phyloP scores from a whole-genome alignment of 1,284 basidiomycete species.

The Cerrena zonata region DNA sequence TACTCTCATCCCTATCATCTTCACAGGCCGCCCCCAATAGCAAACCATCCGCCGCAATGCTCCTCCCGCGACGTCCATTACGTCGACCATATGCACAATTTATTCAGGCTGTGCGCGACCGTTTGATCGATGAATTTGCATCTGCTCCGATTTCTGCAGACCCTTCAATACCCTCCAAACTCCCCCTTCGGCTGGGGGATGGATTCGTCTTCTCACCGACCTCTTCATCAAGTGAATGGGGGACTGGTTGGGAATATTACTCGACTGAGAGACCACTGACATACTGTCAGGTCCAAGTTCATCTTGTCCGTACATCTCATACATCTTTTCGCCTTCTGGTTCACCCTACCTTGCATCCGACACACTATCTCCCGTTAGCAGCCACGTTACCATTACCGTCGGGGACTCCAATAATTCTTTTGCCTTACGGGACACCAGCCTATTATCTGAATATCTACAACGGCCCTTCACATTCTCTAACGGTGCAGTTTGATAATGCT shows the following conservation, averaged over 20 bases:
- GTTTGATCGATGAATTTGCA: slow-evolving; percentile 55
- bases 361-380: slow-evolving; percentile 44
- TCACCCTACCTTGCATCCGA: slow-evolving; percentile 52
- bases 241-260: slow-evolving; percentile 54
- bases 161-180: slow-evolving; percentile 23
- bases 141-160: slow-evolving; percentile 22
- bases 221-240: slow-evolving; percentile 49
- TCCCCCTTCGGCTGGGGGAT: slow-evolving; percentile 40
- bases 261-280: slow-evolving; percentile 47
- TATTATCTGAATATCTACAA: slow-evolving; percentile 61
- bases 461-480: slow-evolving; percentile 58
- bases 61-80: slow-evolving; percentile 41
- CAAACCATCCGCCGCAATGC: slow-evolving; percentile 22
- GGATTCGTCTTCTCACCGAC: slow-evolving; percentile 55
- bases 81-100: slow-evolving; percentile 41
- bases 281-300: slow-evolving; percentile 54
- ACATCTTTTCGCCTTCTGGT: slow-evolving; percentile 44
- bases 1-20: slow-evolving; percentile 10
- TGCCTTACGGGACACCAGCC: slow-evolving; percentile 67
- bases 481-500: slow-evolving; percentile 55
- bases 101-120: slow-evolving; percentile 40
- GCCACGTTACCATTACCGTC: slow-evolving; percentile 39
- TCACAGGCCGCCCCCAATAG: slow-evolving; percentile 15
- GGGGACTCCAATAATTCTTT: slow-evolving; percentile 59
- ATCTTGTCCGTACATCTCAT: slow-evolving; percentile 31